These are phyloP conservation scores for Colletotrichum caudatum DNA, from an alignment of 2,329 filamentous ascomycete genomes.

Conservation along the genomic window DNA sequence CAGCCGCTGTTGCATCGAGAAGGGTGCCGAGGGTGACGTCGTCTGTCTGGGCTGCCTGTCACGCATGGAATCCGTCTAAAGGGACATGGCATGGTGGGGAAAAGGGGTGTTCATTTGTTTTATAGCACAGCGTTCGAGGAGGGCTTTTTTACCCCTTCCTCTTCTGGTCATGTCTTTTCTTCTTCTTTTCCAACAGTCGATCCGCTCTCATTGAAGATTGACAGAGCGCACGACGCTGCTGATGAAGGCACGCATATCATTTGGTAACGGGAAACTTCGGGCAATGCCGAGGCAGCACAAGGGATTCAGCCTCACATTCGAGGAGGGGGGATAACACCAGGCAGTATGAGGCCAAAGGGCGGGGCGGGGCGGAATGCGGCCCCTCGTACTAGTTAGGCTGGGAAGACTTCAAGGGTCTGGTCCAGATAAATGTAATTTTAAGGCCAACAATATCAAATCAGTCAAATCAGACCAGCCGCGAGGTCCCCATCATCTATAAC, in stretches of 20 bases:
- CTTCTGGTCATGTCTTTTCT: slow-evolving; percentile 1
- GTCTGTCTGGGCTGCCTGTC: slow-evolving; percentile 74
- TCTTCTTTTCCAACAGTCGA: background rate
- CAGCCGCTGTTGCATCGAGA: slow-evolving; percentile 76
- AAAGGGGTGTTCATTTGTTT: background rate
- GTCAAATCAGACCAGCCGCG: background rate
- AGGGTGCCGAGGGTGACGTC: slow-evolving; percentile 72
- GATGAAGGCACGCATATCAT: slow-evolving; percentile 36
- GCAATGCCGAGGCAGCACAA: slow-evolving; percentile 27
- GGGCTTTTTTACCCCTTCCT: background rate
- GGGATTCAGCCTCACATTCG: background rate
- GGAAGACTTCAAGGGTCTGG: slow-evolving; percentile 8
- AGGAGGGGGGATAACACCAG: slow-evolving; percentile 22
- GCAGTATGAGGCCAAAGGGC: slow-evolving; percentile 13
- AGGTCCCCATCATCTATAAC: background rate
- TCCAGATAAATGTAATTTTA: slow-evolving; percentile 30
- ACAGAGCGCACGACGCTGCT: slow-evolving; percentile 25
- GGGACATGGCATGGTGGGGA: too few species aligned
- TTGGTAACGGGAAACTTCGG: slow-evolving; percentile 18
- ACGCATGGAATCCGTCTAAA: slow-evolving; percentile 55
- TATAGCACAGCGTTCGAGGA: slow-evolving; percentile 19
- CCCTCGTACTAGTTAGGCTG: slow-evolving; percentile 9
- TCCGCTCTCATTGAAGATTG: background rate
- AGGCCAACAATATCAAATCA: slow-evolving; percentile 6
- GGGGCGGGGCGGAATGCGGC: background rate